A percentile compares a stretch with the other conserved stretches of the same genome.
These are phyloP conservation scores for Calcarisporium arbuscula DNA, from an alignment of 2,329 filamentous ascomycete species.

Conservation along the genomic window DNA sequence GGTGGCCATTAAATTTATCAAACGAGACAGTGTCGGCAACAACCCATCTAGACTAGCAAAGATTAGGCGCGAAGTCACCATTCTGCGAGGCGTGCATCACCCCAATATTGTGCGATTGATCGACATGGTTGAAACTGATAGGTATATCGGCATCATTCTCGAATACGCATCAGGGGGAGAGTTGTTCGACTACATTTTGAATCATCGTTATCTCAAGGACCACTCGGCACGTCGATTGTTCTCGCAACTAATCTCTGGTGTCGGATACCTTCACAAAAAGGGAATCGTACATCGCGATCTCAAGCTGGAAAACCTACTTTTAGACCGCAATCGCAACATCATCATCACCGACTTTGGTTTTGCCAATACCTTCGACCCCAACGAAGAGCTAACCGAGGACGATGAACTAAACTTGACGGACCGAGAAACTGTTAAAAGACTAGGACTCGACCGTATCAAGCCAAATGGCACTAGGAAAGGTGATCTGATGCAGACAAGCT, in stretches of 20 bases:
- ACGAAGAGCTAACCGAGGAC: slow-evolving; percentile 82
- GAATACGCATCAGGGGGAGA: slow-evolving; percentile 98
- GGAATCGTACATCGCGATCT: slow-evolving; percentile 96
- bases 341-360: slow-evolving; percentile 99
- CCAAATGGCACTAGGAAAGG: slow-evolving; percentile 73
- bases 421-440: slow-evolving; percentile 78
- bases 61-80: slow-evolving; percentile 94
- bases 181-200: slow-evolving; percentile 96
- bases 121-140: slow-evolving; percentile 97
- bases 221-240: slow-evolving; percentile 84
- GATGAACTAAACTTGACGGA: slow-evolving; percentile 83
- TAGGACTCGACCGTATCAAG: slow-evolving; percentile 76
- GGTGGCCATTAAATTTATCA: slow-evolving; percentile 97
- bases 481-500: slow-evolving; percentile 98
- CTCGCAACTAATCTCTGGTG: slow-evolving; percentile 90
- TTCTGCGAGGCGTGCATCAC: slow-evolving; percentile 80
- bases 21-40: slow-evolving; percentile 79
- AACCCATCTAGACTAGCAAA: slow-evolving; percentile 89
- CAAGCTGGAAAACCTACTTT: slow-evolving; percentile 89
- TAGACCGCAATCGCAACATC: slow-evolving; percentile 96
- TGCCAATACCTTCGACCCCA: slow-evolving; percentile 90
- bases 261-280: slow-evolving; percentile 97
- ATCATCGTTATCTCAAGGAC: slow-evolving; percentile 94
- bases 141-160: slow-evolving; percentile 95
- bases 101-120: slow-evolving; percentile 95